These are phyloP conservation scores for Fraxinus dipetala DNA, from an alignment of 305 asterid species.

Conservation along the genomic window DNA sequence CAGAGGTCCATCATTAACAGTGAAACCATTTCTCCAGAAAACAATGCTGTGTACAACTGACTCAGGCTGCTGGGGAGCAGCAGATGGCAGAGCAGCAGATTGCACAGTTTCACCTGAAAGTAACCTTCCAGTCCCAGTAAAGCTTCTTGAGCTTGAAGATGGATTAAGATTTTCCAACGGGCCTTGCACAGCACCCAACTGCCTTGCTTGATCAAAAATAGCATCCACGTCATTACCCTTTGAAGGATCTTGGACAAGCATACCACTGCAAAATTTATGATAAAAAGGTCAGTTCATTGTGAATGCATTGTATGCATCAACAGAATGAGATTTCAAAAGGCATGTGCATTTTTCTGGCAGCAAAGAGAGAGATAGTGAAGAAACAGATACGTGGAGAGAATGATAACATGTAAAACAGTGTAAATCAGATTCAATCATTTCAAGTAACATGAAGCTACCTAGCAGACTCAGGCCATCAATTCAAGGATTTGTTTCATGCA, in stretches of 20 bases:
- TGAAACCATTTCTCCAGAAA: constrained; percentile 97
- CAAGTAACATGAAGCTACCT: background rate
- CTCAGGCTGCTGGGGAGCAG: constrained; percentile 72
- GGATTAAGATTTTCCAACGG: constrained; percentile 55
- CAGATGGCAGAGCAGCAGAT: constrained; percentile 39
- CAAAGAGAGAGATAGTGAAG: background rate
- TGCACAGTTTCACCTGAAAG: constrained; percentile 68
- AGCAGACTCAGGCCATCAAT: background rate
- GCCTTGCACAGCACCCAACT: constrained; percentile 64
- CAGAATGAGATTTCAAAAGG: background rate
- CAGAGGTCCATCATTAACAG: constrained; percentile 81
- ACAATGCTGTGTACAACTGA: constrained; percentile 71
- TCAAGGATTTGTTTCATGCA: background rate
- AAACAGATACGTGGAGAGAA: background rate
- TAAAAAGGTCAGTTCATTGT: constrained; percentile 16
- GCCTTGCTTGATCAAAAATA: constrained; percentile 84
- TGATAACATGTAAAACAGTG: background rate
- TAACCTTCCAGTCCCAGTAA: constrained; percentile 74
- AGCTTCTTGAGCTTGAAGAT: constrained; percentile 78
- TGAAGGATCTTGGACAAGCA: constrained; percentile 94
- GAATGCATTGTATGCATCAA: background rate
- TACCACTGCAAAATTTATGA: constrained; percentile 55
- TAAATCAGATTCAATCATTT: background rate
- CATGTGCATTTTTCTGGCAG: background rate
- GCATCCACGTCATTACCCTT: constrained; percentile 76